Evolutionary conservation across 2,329 filamentous ascomycete genomes (phyloP).

Genomic region (Sodiomyces alkalinus): DNA sequence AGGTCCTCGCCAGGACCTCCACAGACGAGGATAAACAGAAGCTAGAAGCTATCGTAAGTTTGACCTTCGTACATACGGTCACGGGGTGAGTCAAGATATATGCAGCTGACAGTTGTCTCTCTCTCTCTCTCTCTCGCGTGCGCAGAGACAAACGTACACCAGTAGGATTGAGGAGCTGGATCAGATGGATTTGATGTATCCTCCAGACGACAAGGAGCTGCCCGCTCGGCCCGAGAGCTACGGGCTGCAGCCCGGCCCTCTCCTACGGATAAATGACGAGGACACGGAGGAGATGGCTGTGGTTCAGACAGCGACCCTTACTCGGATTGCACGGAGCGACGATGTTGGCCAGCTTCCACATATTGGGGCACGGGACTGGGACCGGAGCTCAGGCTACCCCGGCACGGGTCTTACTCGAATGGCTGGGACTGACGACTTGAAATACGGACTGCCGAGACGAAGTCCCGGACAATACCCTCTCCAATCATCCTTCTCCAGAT

Average conservation of each 20-base stretch:
- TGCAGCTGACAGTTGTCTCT: constrained; percentile 1
- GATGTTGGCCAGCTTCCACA: no score
- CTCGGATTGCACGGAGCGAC: constrained; percentile 30
- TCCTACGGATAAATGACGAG: constrained; percentile 20
- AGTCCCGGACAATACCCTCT: constrained; percentile 17
- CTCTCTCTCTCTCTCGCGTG: no score
- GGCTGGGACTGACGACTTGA: background rate
- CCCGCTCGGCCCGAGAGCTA: constrained; percentile 55
- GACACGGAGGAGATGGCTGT: constrained; percentile 26
- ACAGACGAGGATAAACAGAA: constrained; percentile 81
- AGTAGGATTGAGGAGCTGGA: constrained; percentile 78
- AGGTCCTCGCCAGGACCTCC: constrained; percentile 73
- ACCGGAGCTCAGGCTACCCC: no score
- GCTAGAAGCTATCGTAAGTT: constrained; percentile 78
- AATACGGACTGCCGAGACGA: constrained; percentile 6
- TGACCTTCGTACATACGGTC: background rate
- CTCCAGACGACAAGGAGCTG: constrained; percentile 54
- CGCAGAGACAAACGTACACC: constrained; percentile 73
- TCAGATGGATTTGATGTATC: constrained; percentile 43
- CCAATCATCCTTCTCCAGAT: constrained; percentile 39
- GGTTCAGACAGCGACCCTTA: constrained; percentile 36
- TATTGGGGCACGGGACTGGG: no score
- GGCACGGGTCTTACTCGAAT: no score
- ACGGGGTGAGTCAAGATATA: background rate
- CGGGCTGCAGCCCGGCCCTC: constrained; percentile 22